Percentiles rank a stretch among this genome's conserved stretches.
Evolutionary conservation across 805 yeast genomes (phyloP).

Genomic region (Candida odintsovae): DNA sequence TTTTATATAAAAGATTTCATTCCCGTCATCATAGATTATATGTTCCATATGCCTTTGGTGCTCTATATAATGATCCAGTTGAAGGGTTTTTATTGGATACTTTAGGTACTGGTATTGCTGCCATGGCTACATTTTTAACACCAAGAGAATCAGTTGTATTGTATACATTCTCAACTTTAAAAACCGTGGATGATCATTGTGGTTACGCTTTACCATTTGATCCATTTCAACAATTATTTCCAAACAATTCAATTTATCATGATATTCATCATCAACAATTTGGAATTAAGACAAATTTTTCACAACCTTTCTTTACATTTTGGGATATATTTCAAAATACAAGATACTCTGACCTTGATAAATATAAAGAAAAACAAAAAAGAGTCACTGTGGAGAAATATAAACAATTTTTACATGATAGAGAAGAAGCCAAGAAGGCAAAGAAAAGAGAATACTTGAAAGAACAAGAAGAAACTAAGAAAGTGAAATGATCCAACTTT

Average conservation of each 20-base stretch:
- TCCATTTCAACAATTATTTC: slow-evolving; percentile 84
- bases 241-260: slow-evolving; percentile 92
- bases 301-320: slow-evolving; percentile 93
- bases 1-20: slow-evolving; percentile 75
- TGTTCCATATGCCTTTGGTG: slow-evolving; percentile 96
- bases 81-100: slow-evolving; percentile 95
- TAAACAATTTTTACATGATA: slow-evolving; percentile 44
- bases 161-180: slow-evolving; percentile 85
- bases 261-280: slow-evolving; percentile 97
- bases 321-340: slow-evolving; percentile 82
- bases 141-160: slow-evolving; percentile 73
- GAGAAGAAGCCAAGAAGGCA: slow-evolving; percentile 27
- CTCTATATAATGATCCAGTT: slow-evolving; percentile 86
- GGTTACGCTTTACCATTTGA: slow-evolving; percentile 95
- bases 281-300: slow-evolving; percentile 88
- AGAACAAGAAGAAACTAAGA: background rate
- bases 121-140: slow-evolving; percentile 52
- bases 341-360: slow-evolving; percentile 59
- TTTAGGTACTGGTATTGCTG: slow-evolving; percentile 83
- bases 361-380: slow-evolving; percentile 59
- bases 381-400: slow-evolving; percentile 64
- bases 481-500: background rate
- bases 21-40: slow-evolving; percentile 92
- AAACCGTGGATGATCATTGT: slow-evolving; percentile 97
- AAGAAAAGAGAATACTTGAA: slow-evolving; percentile 17